Evolutionary conservation across 495 filamentous ascomycete genomes (phyloP), one percentile per base, ranked within the genome.

Genomic region (Thermothielavioides terrestris): DNA sequence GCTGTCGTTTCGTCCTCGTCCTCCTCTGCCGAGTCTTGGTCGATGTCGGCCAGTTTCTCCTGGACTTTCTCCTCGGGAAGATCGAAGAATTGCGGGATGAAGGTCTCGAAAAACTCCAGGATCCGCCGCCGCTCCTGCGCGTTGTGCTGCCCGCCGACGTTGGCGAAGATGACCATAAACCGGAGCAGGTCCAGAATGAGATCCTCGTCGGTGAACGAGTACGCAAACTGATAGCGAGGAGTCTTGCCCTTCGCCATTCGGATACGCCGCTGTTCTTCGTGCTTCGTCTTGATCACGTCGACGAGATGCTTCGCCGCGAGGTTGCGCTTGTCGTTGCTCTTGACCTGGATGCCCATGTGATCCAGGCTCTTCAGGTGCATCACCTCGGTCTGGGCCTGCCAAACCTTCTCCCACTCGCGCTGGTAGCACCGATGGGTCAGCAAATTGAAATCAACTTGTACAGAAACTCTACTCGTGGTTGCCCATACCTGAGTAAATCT

Each of bases 381-480:
- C 52, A 83, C 77, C 54, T 90, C 82, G 36, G 89, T 96, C 66
- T 96, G 92, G 48, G 84, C 82, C 48, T 89, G 88, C 94, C 94
- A 99, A 20, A 97, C 87, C 64, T 96, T 97, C 67, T 97, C 89
- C 94, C 94, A 99, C 62, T 97, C 94, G 21, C 92, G 87, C 77
- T 87, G 49, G n/a, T 39, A 17, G 21, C 28, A 20, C n/a, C 7
- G 8, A 28, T n/a, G 26, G n/a, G 52, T 66, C 30, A 63, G 55
- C 40, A 42, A 23, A n/a, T n/a, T n/a, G n/a, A n/a, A n/a, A n/a
- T n/a, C n/a, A n/a, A n/a, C n/a, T n/a, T n/a, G n/a, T n/a, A n/a
- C n/a, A n/a, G n/a, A n/a, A n/a, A n/a, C n/a, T n/a, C n/a, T n/a
- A n/a, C n/a, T 9, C 35, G 14, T 54, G 6, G 31, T 34, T 34